A percentile compares a stretch with the other conserved stretches of the same genome.
phyloP scores from a whole-genome alignment of 2,329 filamentous ascomycete genomes.

The Beauveria australis region DNA sequence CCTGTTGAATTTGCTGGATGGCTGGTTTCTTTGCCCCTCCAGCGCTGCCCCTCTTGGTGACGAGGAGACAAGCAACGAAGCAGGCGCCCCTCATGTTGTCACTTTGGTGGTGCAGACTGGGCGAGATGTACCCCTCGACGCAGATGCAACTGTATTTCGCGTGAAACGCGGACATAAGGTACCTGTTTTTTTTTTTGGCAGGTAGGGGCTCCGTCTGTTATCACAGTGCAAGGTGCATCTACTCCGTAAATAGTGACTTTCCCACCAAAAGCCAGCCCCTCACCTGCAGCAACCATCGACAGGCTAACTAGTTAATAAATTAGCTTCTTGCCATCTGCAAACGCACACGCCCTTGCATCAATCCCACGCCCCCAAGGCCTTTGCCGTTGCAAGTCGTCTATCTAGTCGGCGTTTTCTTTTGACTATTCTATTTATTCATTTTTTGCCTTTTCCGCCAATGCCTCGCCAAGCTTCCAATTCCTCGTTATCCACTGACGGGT shows the following conservation, averaged over 20 bases:
- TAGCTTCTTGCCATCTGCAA: conserved; percentile 2
- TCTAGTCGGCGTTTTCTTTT: background rate
- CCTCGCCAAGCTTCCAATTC: background rate
- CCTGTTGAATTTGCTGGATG: background rate
- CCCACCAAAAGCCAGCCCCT: conserved; percentile 1
- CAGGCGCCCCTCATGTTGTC: background rate
- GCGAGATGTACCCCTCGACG: too few species aligned
- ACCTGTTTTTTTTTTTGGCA: too few species aligned
- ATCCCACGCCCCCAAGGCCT: background rate
- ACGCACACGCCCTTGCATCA: background rate
- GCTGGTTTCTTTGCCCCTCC: background rate
- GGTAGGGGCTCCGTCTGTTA: too few species aligned
- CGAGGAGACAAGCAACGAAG: background rate
- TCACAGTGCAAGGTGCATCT: too few species aligned
- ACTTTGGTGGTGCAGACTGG: background rate
- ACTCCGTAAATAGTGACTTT: background rate
- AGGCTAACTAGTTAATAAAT: background rate
- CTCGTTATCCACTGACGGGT: conserved; percentile 3
- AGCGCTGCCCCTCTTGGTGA: background rate
- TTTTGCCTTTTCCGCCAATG: conserved; percentile 3
- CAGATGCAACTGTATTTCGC: too few species aligned
- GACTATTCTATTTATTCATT: background rate
- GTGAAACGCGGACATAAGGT: background rate
- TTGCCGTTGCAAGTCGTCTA: background rate
- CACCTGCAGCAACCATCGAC: conserved; percentile 7